Evolutionary conservation across 2,329 filamentous ascomycete species (phyloP).

Genomic region (Aspergillus sp.): DNA sequence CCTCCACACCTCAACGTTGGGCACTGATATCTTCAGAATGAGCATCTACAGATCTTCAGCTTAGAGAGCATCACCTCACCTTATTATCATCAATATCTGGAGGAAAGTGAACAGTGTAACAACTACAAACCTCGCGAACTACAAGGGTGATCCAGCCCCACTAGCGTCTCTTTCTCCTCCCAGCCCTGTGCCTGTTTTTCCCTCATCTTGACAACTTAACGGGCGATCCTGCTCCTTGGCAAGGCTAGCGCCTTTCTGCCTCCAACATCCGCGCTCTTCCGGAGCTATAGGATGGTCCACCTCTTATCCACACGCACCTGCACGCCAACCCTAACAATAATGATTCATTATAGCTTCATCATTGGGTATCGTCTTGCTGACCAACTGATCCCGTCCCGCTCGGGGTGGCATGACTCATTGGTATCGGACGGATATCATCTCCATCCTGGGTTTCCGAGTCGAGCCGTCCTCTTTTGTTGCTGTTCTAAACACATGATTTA

Average conservation of each 20-base stretch:
- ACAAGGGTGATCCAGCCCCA: background rate
- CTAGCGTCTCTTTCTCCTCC: background rate
- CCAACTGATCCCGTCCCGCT: background rate
- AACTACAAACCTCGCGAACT: background rate
- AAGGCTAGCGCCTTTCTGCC: background rate
- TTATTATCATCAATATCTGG: background rate
- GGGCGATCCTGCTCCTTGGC: conserved; percentile 23
- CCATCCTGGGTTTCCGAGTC: background rate
- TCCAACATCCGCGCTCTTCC: conserved; percentile 14
- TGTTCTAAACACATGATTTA: background rate
- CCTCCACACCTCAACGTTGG: background rate
- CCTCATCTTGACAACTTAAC: conserved; percentile 26
- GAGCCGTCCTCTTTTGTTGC: background rate
- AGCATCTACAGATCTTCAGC: background rate
- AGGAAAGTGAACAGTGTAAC: background rate
- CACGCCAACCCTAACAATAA: background rate
- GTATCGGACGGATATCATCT: background rate
- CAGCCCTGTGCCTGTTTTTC: conserved; percentile 12
- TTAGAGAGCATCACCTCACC: background rate
- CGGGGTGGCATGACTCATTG: conserved; percentile 15
- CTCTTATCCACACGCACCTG: conserved; percentile 13
- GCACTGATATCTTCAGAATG: background rate
- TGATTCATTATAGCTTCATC: conserved; percentile 2
- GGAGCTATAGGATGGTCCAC: background rate
- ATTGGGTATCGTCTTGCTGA: conserved; percentile 2